These are phyloP conservation scores for Ustilago curta DNA, from an alignment of 1,284 basidiomycete genomes.

Conservation along the genomic window DNA sequence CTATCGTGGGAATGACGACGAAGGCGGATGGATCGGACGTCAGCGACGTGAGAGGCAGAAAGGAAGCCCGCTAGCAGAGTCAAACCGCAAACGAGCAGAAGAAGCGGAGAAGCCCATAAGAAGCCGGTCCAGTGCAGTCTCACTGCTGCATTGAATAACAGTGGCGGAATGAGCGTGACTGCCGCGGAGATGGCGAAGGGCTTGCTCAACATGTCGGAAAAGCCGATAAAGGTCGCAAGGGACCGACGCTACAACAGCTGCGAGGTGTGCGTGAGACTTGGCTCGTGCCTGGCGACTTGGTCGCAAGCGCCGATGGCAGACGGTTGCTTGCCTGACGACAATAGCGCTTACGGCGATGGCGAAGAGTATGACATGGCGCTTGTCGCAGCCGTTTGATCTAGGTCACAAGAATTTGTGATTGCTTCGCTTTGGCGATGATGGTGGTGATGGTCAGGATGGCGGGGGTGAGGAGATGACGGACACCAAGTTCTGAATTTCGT, in stretches of 20 bases:
- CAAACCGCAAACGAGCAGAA: constrained; percentile 26
- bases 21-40: constrained; percentile 8
- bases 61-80: constrained; percentile 17
- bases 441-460: background rate
- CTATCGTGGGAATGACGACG: constrained; percentile 10
- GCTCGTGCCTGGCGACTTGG: background rate
- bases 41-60: constrained; percentile 26
- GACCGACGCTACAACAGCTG: background rate
- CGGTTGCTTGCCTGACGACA: constrained; percentile 4
- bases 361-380: background rate
- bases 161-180: constrained; percentile 24
- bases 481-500: background rate
- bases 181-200: constrained; percentile 13
- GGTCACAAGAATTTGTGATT: background rate
- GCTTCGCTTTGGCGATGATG: background rate
- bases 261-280: background rate
- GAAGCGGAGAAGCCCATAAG: constrained; percentile 36
- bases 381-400: background rate
- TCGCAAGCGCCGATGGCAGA: constrained; percentile 16
- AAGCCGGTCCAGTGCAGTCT: constrained; percentile 29
- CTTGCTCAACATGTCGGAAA: constrained; percentile 11
- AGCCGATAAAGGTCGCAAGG: background rate
- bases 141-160: constrained; percentile 28
- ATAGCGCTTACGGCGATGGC: background rate
- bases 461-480: background rate